Evolutionary conservation across 345 rosid species (phyloP).

Genomic region (Jatropha curcas): DNA sequence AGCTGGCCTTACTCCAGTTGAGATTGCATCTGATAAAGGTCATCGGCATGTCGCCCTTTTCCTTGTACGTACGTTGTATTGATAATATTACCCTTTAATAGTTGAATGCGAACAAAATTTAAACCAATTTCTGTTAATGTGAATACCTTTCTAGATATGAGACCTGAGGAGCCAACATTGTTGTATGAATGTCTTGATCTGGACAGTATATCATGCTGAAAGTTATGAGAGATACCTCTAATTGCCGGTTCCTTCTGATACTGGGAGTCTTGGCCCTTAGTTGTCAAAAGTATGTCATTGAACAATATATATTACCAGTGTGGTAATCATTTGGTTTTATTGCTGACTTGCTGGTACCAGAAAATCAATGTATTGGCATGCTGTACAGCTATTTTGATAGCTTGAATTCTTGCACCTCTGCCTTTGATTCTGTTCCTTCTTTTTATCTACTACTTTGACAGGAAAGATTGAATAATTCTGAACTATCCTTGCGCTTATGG

Average conservation of each 20-base stretch:
- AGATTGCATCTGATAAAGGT: slow-evolving; percentile 93
- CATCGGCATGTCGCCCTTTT: slow-evolving; percentile 77
- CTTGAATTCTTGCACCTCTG: not conserved
- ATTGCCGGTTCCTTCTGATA: not conserved
- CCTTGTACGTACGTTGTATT: slow-evolving; percentile 75
- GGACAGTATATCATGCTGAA: not conserved
- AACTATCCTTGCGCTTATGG: not conserved
- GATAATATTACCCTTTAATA: slow-evolving; percentile 26
- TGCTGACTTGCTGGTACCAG: not conserved
- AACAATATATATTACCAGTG: not conserved
- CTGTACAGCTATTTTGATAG: not conserved
- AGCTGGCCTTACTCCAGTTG: slow-evolving; percentile 77
- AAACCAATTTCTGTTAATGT: slow-evolving; percentile 7
- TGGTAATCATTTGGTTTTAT: not conserved
- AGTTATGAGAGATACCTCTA: not conserved
- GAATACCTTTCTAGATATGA: slow-evolving; percentile 11
- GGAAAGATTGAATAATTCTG: not conserved
- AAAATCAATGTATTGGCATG: not conserved
- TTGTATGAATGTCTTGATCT: not conserved
- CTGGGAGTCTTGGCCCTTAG: not conserved
- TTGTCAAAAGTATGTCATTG: not conserved
- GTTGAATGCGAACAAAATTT: not conserved
- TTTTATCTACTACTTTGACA: not conserved
- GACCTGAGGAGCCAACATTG: not conserved
- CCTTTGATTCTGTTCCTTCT: not conserved